Conservation (phyloP, 2,329 filamentous ascomycete species). For the Plenodomus biglobosus region DNA sequence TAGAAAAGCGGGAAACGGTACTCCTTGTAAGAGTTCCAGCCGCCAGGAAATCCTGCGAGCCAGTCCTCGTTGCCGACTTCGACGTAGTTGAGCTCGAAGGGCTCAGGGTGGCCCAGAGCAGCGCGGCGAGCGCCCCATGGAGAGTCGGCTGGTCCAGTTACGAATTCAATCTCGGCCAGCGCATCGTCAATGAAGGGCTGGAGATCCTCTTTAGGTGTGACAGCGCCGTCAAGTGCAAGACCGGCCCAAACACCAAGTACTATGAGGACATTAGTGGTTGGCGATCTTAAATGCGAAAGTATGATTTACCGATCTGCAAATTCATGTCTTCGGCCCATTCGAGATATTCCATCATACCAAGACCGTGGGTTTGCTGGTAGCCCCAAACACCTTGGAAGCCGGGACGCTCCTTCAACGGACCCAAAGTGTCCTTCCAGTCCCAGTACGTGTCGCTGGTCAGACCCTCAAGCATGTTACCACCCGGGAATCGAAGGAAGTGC, state of each 20-base stretch:
- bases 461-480: slow-evolving; percentile 53
- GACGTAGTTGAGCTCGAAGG: slow-evolving; percentile 43
- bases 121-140: slow-evolving; percentile 42
- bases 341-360: slow-evolving; percentile 53
- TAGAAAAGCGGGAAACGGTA: slow-evolving; percentile 41
- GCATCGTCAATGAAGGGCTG: slow-evolving; percentile 45
- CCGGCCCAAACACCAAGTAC: slow-evolving; percentile 50
- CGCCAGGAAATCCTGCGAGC: slow-evolving; percentile 35
- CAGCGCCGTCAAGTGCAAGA: slow-evolving; percentile 47
- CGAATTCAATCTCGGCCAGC: slow-evolving; percentile 42
- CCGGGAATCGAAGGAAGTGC: slow-evolving; percentile 54
- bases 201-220: slow-evolving; percentile 42
- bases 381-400: slow-evolving; percentile 51
- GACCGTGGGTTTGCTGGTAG: slow-evolving; percentile 50
- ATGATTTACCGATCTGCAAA: slow-evolving; percentile 42
- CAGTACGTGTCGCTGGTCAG: slow-evolving; percentile 26
- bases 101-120: slow-evolving; percentile 41
- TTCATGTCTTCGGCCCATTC: slow-evolving; percentile 52
- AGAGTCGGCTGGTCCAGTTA: slow-evolving; percentile 32
- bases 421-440: slow-evolving; percentile 55
- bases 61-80: slow-evolving; percentile 46
- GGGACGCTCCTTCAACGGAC: slow-evolving; percentile 52
- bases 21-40: slow-evolving; percentile 31
- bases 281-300: neutral
- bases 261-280: slow-evolving; percentile 14